Evolutionary conservation across 176 grass and related monocot species (phyloP), one percentile per base, ranked within the genome.

Genomic region (Juncus inflexus): DNA sequence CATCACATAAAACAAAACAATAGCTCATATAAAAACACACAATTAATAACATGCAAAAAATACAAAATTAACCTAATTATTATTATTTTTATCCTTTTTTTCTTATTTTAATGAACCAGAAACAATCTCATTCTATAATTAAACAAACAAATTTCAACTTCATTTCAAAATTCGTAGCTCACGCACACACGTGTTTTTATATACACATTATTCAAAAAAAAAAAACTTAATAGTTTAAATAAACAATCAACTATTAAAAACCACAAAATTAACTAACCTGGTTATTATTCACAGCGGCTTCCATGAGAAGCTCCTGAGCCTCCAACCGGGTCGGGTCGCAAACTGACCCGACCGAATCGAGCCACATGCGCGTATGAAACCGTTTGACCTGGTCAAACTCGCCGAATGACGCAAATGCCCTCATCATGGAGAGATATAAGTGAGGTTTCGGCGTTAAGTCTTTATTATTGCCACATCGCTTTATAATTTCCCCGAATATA

Each of bases 401-500:
- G 56, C 92, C 87, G 69, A 52, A 73, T 58, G 81, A 73, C 79
- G 87, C 84, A 74, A 89, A 91, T 49, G 77, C 79, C 80, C 92
- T 86, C 92, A 96, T 96, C 60, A 96, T 74, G 51, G 84, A 91
- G 76, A 89, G 82, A 78, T 89, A 96, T 9, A 91, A 76, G 80
- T 91, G 87, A 74, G 92, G 92, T 55, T 96, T 96, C 51, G 87
- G 84, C 51, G 58, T 95, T 66, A 95, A 69, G 41, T 80, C 66
- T 37, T 77, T 85, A 70, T 87, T 86, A 50, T 37, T 62, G 51
- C 90, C 83, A 71, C 72, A 64, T 77, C 82, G 70, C 72, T 95
- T 95, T 77, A 95, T 83, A 63, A 97, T 83, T 78, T 97, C 92
- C 58, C 79, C 92, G 81, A 91, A 91, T 57, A 91, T 83, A 60